phyloP scores from a whole-genome alignment of 2,329 filamentous ascomycete species.

The Sporothrix globosa region DNA sequence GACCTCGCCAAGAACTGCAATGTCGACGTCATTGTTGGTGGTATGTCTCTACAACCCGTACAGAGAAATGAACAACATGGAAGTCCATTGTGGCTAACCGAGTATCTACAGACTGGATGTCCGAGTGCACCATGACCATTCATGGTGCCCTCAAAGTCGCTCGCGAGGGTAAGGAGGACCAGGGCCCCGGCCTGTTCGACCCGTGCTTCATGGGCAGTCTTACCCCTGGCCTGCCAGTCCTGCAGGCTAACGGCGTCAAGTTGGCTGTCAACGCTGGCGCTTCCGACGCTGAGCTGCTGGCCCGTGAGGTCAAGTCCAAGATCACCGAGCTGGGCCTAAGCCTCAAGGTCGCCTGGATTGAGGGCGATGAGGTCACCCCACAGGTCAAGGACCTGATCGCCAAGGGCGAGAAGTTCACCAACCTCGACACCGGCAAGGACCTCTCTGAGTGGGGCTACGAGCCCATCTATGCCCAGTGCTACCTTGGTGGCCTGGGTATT shows the following conservation, averaged over 20 bases:
- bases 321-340: conserved; percentile 38
- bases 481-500: conserved; percentile 50
- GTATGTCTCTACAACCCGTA: not conserved
- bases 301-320: conserved; percentile 32
- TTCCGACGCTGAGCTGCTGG: conserved; percentile 39
- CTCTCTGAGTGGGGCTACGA: conserved; percentile 35
- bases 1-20: conserved; percentile 47
- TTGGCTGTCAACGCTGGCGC: conserved; percentile 44
- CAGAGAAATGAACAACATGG: too few species aligned
- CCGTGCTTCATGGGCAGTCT: conserved; percentile 43
- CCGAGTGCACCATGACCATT: conserved; percentile 44
- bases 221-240: conserved; percentile 40
- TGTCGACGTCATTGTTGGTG: conserved; percentile 42
- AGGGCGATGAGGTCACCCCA: conserved; percentile 42
- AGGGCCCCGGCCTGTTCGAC: conserved; percentile 39
- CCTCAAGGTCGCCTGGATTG: conserved; percentile 43
- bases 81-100: not conserved
- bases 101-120: conserved; percentile 39
- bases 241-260: conserved; percentile 40
- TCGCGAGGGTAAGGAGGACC: conserved; percentile 35
- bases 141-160: conserved; percentile 41
- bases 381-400: conserved; percentile 34
- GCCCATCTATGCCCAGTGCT: conserved; percentile 38
- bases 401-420: conserved; percentile 35
- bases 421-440: conserved; percentile 33